A percentile compares a stretch with the other conserved stretches of the same genome.
phyloP scores from a whole-genome alignment of 2,329 filamentous ascomycete species.

The Fusarium veterinarium region DNA sequence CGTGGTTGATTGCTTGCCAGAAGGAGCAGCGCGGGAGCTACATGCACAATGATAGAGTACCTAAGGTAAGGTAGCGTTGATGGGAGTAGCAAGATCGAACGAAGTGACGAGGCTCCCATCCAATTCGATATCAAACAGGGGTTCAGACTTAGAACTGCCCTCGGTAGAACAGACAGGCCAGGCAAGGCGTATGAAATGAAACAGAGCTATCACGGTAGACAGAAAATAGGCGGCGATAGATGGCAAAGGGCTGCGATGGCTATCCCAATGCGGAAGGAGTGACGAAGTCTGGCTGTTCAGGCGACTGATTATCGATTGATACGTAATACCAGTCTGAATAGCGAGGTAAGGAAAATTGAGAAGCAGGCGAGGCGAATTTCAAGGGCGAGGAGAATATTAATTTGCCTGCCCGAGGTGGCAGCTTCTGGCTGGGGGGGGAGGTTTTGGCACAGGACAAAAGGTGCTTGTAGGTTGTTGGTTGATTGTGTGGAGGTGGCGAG shows the following conservation, averaged over 20 bases:
- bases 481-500: conserved; percentile 44
- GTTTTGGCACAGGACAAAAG: not conserved
- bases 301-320: conserved; percentile 9
- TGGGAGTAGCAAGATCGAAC: not conserved
- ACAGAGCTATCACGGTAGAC: conserved; percentile 15
- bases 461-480: not conserved
- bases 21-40: conserved; percentile 1
- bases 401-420: conserved; percentile 9
- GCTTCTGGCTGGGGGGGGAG: conserved; percentile 15
- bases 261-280: conserved; percentile 23
- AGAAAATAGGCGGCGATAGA: not conserved
- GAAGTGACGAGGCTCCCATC: not conserved
- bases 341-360: conserved; percentile 5
- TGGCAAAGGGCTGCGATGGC: conserved; percentile 9
- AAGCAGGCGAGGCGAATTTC: not conserved
- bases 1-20: conserved; percentile 16
- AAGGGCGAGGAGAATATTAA: conserved; percentile 1
- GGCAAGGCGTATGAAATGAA: conserved; percentile 6
- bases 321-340: not conserved
- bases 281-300: conserved; percentile 23
- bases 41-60: conserved; percentile 1
- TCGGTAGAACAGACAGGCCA: not conserved
- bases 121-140: conserved; percentile 29
- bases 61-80: not conserved
- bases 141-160: not conserved